A percentile compares a stretch with the other conserved stretches of the same genome.
Conservation (phyloP, 306 rosid species). For the Glycine tomentella region DNA sequence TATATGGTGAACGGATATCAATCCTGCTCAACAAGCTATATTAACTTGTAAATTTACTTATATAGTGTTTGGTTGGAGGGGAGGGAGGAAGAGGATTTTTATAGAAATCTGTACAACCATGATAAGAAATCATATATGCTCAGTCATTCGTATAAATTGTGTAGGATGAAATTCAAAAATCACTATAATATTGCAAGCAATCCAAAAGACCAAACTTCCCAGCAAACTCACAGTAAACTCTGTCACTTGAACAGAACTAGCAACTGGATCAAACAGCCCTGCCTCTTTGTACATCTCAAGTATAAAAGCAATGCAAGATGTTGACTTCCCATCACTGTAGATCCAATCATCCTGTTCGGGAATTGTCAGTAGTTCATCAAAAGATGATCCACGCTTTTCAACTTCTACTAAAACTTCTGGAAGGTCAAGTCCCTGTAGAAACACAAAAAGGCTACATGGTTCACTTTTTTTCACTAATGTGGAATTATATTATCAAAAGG, state of each 20-base stretch:
- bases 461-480: constrained; percentile 26
- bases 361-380: constrained; percentile 81
- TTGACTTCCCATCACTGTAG: constrained; percentile 89
- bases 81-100: background rate
- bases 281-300: constrained; percentile 96
- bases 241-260: constrained; percentile 89
- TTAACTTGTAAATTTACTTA: background rate
- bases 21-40: background rate
- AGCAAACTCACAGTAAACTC: constrained; percentile 87
- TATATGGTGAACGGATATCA: background rate
- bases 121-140: background rate
- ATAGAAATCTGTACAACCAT: background rate
- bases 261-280: constrained; percentile 84
- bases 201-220: constrained; percentile 30
- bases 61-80: too few species aligned
- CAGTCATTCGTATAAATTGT: background rate
- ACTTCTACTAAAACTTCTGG: constrained; percentile 85
- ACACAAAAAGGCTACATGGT: constrained; percentile 37
- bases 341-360: constrained; percentile 97
- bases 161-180: background rate
- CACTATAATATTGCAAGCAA: background rate
- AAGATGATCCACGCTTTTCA: constrained; percentile 85
- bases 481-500: constrained; percentile 18
- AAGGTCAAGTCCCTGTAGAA: constrained; percentile 79
- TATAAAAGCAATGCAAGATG: constrained; percentile 89